Percentiles rank a stretch among this genome's conserved stretches.
These are phyloP conservation scores for Helotiales sp. DNA, from an alignment of 2,329 filamentous ascomycete species.

Conservation along the genomic window DNA sequence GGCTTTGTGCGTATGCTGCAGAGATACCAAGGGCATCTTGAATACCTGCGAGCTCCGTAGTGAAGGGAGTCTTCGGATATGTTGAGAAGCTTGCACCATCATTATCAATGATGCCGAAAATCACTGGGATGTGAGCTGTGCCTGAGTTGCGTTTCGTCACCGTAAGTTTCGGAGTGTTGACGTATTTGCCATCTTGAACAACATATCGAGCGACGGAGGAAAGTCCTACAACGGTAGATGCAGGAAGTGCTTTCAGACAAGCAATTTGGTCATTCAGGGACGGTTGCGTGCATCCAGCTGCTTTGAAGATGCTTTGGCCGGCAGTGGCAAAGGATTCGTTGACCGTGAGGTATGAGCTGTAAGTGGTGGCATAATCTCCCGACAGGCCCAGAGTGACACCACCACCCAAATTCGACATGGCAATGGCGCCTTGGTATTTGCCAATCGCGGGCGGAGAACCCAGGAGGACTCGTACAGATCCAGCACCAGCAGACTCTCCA, in stretches of 20 bases:
- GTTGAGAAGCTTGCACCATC: constrained; percentile 57
- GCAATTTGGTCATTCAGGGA: constrained; percentile 50
- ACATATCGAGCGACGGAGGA: constrained; percentile 54
- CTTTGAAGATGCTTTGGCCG: constrained; percentile 54
- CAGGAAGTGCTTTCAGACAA: constrained; percentile 51
- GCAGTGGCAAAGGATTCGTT: constrained; percentile 53
- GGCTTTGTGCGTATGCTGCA: constrained; percentile 46
- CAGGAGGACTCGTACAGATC: constrained; percentile 53
- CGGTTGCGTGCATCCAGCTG: constrained; percentile 53
- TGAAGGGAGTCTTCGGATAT: constrained; percentile 51
- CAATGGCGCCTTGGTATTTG: constrained; percentile 53
- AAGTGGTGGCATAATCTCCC: constrained; percentile 57
- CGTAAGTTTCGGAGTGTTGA: constrained; percentile 54
- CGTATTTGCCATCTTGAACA: constrained; percentile 58
- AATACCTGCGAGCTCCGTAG: constrained; percentile 50
- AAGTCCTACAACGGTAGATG: constrained; percentile 46
- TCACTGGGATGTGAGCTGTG: constrained; percentile 55
- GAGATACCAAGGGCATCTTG: constrained; percentile 53
- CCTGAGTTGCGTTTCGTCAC: constrained; percentile 49
- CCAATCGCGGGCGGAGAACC: constrained; percentile 54
- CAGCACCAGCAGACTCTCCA: constrained; percentile 58
- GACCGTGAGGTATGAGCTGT: constrained; percentile 58
- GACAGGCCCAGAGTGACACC: constrained; percentile 52
- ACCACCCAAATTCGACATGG: constrained; percentile 58
- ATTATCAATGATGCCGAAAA: constrained; percentile 55